phyloP scores from a whole-genome alignment of 2,329 filamentous ascomycete species.

The Zymoseptoria passerinii region DNA sequence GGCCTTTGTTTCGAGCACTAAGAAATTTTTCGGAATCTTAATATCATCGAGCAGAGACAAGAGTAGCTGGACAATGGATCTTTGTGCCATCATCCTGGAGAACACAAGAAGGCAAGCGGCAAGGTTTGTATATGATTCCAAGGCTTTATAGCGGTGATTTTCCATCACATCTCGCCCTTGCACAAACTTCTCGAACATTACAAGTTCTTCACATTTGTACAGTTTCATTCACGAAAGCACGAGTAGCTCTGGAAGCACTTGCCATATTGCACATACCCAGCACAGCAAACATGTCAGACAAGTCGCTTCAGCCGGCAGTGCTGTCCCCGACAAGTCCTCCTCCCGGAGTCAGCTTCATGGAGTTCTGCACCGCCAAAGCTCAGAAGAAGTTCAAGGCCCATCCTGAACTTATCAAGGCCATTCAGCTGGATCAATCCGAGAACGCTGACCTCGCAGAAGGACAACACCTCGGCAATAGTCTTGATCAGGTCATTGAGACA shows the following conservation, averaged over 20 bases:
- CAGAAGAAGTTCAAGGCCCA: constrained; percentile 4
- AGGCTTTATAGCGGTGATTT: not conserved
- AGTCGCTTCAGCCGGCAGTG: not conserved
- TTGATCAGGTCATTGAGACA: constrained; percentile 11
- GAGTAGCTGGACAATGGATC: not conserved
- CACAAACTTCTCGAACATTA: not conserved
- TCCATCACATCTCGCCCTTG: not conserved
- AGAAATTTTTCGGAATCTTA: not conserved
- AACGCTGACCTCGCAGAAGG: not conserved
- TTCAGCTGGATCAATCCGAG: not conserved
- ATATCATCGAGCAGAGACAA: not conserved
- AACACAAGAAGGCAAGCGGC: not conserved
- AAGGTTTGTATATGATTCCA: not conserved
- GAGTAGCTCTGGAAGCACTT: constrained; percentile 5
- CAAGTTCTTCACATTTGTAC: not conserved
- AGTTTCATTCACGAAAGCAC: not conserved
- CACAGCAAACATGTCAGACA: constrained; percentile 5
- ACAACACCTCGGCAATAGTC: constrained; percentile 7
- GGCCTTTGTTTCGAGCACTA: not conserved
- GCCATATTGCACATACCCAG: not conserved
- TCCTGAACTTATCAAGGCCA: not conserved
- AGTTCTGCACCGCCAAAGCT: constrained; percentile 11
- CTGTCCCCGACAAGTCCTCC: constrained; percentile 1
- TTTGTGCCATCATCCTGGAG: not conserved
- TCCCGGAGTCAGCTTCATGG: constrained; percentile 7